Evolutionary conservation across 331 rosid species (phyloP).

Genomic region (Ulmus americana): DNA sequence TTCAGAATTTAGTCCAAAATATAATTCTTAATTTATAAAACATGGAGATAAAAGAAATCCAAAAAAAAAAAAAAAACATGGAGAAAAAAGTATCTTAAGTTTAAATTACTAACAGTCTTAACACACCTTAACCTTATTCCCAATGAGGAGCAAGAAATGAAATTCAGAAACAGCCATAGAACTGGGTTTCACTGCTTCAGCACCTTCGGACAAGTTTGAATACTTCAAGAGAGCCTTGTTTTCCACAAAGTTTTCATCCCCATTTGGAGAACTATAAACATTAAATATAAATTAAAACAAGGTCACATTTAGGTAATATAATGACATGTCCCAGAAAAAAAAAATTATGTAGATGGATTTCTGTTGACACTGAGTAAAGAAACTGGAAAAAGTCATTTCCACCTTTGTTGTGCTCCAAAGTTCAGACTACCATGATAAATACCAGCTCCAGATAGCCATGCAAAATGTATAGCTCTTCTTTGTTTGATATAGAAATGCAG

Average conservation of each 20-base stretch:
- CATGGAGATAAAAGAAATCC: neutral
- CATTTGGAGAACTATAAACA: constrained; percentile 46
- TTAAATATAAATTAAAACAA: constrained; percentile 14
- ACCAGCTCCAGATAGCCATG: constrained; percentile 99
- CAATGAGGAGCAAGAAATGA: constrained; percentile 86
- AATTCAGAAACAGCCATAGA: constrained; percentile 92
- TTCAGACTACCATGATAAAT: constrained; percentile 87
- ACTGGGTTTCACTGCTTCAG: constrained; percentile 69
- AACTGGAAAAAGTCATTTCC: constrained; percentile 19
- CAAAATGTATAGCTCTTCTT: constrained; percentile 93
- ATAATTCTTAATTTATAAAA: neutral
- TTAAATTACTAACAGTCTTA: constrained; percentile 13
- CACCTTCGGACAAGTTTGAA: constrained; percentile 65
- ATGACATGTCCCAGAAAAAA: constrained; percentile 5
- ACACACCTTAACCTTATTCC: constrained; percentile 79
- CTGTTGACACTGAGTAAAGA: constrained; percentile 13
- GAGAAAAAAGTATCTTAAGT: neutral
- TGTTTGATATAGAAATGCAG: constrained; percentile 88
- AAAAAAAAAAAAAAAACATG: neutral
- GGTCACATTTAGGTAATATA: constrained; percentile 25
- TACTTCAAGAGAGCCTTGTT: constrained; percentile 82
- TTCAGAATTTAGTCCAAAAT: constrained; percentile 1
- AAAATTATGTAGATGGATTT: neutral
- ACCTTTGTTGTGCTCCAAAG: constrained; percentile 86
- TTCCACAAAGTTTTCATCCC: constrained; percentile 91